Evolutionary conservation across 1,139 yeast genomes (phyloP).

Genomic region (Pichia sp.): DNA sequence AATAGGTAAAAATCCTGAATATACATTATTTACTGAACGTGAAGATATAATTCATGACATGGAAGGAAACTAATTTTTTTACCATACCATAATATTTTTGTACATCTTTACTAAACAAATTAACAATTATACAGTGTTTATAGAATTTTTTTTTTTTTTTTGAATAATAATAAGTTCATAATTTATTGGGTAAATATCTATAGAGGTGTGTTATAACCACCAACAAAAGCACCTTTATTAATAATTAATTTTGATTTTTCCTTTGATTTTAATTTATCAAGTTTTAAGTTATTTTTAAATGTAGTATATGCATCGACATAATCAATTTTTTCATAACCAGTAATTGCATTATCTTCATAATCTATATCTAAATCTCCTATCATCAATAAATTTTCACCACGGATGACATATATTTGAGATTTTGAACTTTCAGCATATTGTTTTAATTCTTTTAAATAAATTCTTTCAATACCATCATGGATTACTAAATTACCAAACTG

Average conservation of each 20-base stretch:
- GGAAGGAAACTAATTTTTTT: neutral
- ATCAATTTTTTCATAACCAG: slow-evolving; percentile 18
- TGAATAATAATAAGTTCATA: too few species aligned
- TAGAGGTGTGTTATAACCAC: neutral
- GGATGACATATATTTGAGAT: slow-evolving; percentile 62
- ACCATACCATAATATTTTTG: too few species aligned
- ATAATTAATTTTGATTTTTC: neutral
- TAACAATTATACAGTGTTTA: too few species aligned
- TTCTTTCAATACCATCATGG: slow-evolving; percentile 86
- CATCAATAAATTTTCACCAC: slow-evolving; percentile 97
- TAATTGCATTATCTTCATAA: slow-evolving; percentile 63
- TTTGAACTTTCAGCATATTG: slow-evolving; percentile 73
- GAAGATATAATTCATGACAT: slow-evolving; percentile 13
- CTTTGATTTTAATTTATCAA: neutral
- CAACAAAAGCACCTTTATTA: slow-evolving; percentile 6
- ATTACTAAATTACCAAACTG: slow-evolving; percentile 90
- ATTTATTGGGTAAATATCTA: too few species aligned
- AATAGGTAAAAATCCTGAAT: slow-evolving; percentile 32
- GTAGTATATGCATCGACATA: slow-evolving; percentile 2
- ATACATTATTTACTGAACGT: slow-evolving; percentile 29
- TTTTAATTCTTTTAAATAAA: slow-evolving; percentile 50
- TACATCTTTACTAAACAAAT: too few species aligned
- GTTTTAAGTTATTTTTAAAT: neutral
- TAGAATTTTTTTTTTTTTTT: too few species aligned
- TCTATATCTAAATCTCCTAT: slow-evolving; percentile 93